phyloP scores from a whole-genome alignment of 2,329 filamentous ascomycete genomes.

The Claviceps purpurea region DNA sequence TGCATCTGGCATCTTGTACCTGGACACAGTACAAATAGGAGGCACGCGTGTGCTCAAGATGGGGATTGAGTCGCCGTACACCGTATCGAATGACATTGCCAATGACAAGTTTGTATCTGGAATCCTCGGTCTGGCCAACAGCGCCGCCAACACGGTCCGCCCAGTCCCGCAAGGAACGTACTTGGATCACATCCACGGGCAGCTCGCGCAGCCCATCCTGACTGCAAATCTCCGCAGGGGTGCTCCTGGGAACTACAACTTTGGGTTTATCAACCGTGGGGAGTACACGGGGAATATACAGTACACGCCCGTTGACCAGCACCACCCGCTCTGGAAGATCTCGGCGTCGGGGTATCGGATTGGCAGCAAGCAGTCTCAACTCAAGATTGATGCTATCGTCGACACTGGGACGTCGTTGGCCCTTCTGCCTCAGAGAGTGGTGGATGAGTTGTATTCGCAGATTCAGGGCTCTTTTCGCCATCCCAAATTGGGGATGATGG shows the following conservation, averaged over 20 bases:
- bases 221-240: slow-evolving; percentile 22
- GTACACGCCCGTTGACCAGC: slow-evolving; percentile 38
- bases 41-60: slow-evolving; percentile 44
- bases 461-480: slow-evolving; percentile 37
- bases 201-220: slow-evolving; percentile 20
- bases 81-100: slow-evolving; percentile 34
- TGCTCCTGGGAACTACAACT: slow-evolving; percentile 24
- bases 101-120: slow-evolving; percentile 22
- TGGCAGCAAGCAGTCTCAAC: slow-evolving; percentile 18
- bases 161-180: slow-evolving; percentile 21
- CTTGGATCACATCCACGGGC: slow-evolving; percentile 20
- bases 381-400: slow-evolving; percentile 37
- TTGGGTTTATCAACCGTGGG: slow-evolving; percentile 37
- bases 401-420: slow-evolving; percentile 61
- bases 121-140: slow-evolving; percentile 22
- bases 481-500: slow-evolving; percentile 36
- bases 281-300: slow-evolving; percentile 44
- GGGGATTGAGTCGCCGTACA: slow-evolving; percentile 50
- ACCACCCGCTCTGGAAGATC: slow-evolving; percentile 50
- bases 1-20: slow-evolving; percentile 51
- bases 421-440: slow-evolving; percentile 39
- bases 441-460: slow-evolving; percentile 45
- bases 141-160: slow-evolving; percentile 19
- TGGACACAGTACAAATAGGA: slow-evolving; percentile 50
- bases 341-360: slow-evolving; percentile 41